Evolutionary conservation across 2,329 filamentous ascomycete genomes (phyloP).

Genomic region (Hypoxylon sp.): DNA sequence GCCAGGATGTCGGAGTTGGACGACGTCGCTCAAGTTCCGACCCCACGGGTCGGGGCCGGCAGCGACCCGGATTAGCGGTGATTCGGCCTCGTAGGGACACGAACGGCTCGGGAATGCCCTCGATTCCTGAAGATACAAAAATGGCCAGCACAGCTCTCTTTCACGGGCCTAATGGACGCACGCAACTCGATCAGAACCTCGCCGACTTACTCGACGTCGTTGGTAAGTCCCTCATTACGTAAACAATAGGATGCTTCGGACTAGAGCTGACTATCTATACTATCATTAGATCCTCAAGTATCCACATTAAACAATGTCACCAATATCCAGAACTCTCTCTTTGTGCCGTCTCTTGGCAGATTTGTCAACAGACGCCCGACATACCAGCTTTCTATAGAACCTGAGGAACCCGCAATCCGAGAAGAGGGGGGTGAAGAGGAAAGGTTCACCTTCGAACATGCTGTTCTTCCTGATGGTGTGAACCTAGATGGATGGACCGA

Average conservation of each 20-base stretch:
- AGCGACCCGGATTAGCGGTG: conserved; percentile 43
- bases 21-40: conserved; percentile 49
- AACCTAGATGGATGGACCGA: conserved; percentile 80
- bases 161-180: conserved; percentile 44
- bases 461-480: conserved; percentile 81
- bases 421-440: conserved; percentile 43
- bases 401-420: conserved; percentile 28
- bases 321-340: conserved; percentile 91
- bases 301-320: conserved; percentile 85
- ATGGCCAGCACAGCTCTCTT: conserved; percentile 47
- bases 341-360: conserved; percentile 83
- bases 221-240: conserved; percentile 60
- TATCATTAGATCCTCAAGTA: conserved; percentile 79
- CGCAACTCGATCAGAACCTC: conserved; percentile 71
- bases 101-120: conserved; percentile 32
- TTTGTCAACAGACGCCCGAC: conserved; percentile 83
- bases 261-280: not conserved
- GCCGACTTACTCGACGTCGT: conserved; percentile 78
- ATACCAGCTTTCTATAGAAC: conserved; percentile 74
- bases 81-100: conserved; percentile 43
- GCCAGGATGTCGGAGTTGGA: conserved; percentile 22
- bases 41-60: conserved; percentile 43
- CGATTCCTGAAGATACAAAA: conserved; percentile 42
- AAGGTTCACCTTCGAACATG: conserved; percentile 71
- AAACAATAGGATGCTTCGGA: not conserved